These are phyloP conservation scores for Candida berthetii DNA, from an alignment of 805 yeast species.

Conservation along the genomic window DNA sequence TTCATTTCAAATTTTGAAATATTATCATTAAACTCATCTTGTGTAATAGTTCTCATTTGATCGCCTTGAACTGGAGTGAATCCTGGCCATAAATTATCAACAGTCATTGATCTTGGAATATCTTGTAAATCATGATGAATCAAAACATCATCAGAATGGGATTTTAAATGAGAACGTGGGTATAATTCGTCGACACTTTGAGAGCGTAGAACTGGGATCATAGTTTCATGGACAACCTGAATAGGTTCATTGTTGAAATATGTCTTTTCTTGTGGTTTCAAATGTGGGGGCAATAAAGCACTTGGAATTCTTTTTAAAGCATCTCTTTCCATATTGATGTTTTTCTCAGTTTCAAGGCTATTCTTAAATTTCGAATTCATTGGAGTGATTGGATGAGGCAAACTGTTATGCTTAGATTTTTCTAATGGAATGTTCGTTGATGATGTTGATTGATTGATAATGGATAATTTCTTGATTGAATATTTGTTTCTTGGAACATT, in stretches of 20 bases:
- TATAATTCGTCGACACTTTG: background rate
- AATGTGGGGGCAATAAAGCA: slow-evolving; percentile 20
- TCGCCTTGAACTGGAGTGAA: slow-evolving; percentile 6
- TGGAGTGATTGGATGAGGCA: background rate
- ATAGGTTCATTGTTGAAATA: no score
- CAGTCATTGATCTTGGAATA: slow-evolving; percentile 16
- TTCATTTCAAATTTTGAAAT: background rate
- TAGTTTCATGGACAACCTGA: background rate
- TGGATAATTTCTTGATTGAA: slow-evolving; percentile 15
- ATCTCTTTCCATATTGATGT: slow-evolving; percentile 15
- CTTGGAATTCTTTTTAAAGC: slow-evolving; percentile 20
- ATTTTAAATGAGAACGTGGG: background rate
- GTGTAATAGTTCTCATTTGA: slow-evolving; percentile 11
- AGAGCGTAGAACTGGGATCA: background rate
- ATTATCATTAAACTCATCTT: slow-evolving; percentile 8
- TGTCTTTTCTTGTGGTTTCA: slow-evolving; percentile 12
- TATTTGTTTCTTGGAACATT: slow-evolving; percentile 4
- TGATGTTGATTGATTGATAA: slow-evolving; percentile 16
- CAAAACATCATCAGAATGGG: background rate
- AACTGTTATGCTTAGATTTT: background rate
- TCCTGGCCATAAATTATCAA: slow-evolving; percentile 10
- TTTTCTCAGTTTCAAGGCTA: slow-evolving; percentile 4
- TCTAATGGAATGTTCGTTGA: slow-evolving; percentile 4
- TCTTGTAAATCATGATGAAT: slow-evolving; percentile 10
- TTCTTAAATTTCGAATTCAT: background rate